These are phyloP conservation scores for Eragrostis nindensis DNA, from an alignment of 176 grass and related monocot genomes.

Conservation along the genomic window DNA sequence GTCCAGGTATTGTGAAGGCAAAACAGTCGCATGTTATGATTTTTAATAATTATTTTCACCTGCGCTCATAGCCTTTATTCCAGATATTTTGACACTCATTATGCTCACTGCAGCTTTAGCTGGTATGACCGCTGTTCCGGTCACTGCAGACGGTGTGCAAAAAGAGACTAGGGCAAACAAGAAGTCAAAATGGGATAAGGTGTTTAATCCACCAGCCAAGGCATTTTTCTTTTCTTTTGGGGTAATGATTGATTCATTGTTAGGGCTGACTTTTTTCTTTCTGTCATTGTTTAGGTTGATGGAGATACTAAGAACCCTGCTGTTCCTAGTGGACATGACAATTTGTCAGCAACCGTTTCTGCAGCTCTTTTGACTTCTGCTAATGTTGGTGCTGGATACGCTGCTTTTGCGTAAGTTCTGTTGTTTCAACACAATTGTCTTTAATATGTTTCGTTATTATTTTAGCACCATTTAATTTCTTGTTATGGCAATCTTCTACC, in stretches of 20 bases:
- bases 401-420: conserved; percentile 89
- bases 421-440: conserved; percentile 17
- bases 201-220: conserved; percentile 35
- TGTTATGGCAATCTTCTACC: not conserved
- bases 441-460: not conserved
- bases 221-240: conserved; percentile 5
- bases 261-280: conserved; percentile 24
- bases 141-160: conserved; percentile 47
- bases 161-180: conserved; percentile 82
- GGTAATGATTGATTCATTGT: conserved; percentile 39
- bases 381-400: conserved; percentile 86
- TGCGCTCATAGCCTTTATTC: conserved; percentile 2
- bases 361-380: conserved; percentile 61
- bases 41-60: conserved; percentile 5
- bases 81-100: not conserved
- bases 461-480: conserved; percentile 34
- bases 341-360: conserved; percentile 50
- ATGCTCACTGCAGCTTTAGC: conserved; percentile 33
- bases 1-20: conserved; percentile 55
- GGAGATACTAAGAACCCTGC: conserved; percentile 66
- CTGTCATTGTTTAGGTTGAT: conserved; percentile 66
- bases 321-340: conserved; percentile 55
- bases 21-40: not conserved
- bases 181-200: conserved; percentile 99
- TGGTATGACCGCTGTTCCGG: conserved; percentile 31